Conservation (phyloP, 2,329 filamentous ascomycete species). For the Diaporthe sp. region DNA sequence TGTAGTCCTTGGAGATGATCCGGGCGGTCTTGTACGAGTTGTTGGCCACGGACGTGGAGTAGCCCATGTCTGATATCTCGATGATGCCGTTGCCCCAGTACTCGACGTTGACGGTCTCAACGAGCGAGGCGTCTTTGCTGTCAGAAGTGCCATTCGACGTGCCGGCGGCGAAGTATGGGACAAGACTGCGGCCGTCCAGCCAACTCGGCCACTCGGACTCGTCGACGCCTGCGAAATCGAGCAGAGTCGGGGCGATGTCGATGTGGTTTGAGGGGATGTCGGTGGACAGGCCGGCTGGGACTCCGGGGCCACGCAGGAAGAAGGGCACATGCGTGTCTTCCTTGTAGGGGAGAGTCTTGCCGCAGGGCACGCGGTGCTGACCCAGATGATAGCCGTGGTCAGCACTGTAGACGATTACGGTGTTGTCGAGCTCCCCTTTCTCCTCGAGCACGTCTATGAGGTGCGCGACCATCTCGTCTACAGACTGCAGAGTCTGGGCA, state of each 20-base stretch:
- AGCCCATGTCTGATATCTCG: conserved; percentile 54
- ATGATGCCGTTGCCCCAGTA: conserved; percentile 63
- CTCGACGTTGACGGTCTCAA: conserved; percentile 71
- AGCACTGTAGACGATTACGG: conserved; percentile 37
- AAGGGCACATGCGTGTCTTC: conserved; percentile 72
- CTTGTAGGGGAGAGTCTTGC: conserved; percentile 69
- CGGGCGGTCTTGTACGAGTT: conserved; percentile 74
- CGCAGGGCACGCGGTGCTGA: conserved; percentile 36
- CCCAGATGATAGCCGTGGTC: conserved; percentile 39
- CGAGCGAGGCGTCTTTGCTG: conserved; percentile 45
- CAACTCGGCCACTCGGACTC: conserved; percentile 39
- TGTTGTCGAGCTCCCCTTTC: conserved; percentile 39
- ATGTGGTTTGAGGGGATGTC: conserved; percentile 70
- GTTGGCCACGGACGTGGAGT: conserved; percentile 45
- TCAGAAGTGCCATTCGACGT: conserved; percentile 51
- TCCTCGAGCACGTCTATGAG: conserved; percentile 47
- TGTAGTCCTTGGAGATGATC: conserved; percentile 67
- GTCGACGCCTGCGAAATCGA: conserved; percentile 58
- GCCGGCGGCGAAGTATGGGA: conserved; percentile 68
- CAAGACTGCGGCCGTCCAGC: conserved; percentile 46
- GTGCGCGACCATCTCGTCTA: conserved; percentile 58
- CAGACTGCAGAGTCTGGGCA: conserved; percentile 56
- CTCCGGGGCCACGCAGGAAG: conserved; percentile 69
- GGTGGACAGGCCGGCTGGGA: conserved; percentile 56
- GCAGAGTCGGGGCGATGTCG: conserved; percentile 72